Percentiles rank a stretch among this genome's conserved stretches.
Evolutionary conservation across 805 yeast genomes (phyloP).

Genomic region (Candida chilensis): DNA sequence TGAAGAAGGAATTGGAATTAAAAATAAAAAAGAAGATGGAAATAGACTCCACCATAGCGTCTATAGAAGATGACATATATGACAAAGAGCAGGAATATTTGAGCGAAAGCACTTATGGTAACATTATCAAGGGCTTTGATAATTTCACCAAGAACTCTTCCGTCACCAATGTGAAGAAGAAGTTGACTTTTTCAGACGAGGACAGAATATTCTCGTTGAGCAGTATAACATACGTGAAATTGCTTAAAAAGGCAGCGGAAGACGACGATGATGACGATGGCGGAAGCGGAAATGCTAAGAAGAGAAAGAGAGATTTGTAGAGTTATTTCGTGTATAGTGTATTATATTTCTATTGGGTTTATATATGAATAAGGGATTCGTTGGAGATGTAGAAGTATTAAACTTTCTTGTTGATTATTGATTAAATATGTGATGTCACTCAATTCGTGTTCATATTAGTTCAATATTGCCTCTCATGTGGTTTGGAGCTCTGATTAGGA

Average conservation of each 20-base stretch:
- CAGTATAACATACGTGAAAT: conserved; percentile 59
- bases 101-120: conserved; percentile 64
- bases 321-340: no score
- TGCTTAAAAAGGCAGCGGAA: conserved; percentile 39
- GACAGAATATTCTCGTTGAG: conserved; percentile 78
- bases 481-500: no score
- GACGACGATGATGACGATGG: conserved; percentile 14
- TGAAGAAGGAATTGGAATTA: conserved; percentile 58
- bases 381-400: no score
- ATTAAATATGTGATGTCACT: no score
- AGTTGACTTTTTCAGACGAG: conserved; percentile 52
- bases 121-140: conserved; percentile 88
- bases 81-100: conserved; percentile 73
- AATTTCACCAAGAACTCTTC: conserved; percentile 52
- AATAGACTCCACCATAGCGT: conserved; percentile 54
- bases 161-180: conserved; percentile 21
- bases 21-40: conserved; percentile 52
- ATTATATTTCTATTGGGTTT: no score
- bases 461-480: no score
- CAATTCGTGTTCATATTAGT: no score
- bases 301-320: conserved; percentile 1
- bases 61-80: conserved; percentile 70
- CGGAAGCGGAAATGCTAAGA: conserved; percentile 1
- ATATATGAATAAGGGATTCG: no score
- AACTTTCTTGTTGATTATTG: no score